Percentiles rank a stretch among this genome's conserved stretches.
Evolutionary conservation across 805 yeast species (phyloP).

Genomic region (Starmerella davenportii): DNA sequence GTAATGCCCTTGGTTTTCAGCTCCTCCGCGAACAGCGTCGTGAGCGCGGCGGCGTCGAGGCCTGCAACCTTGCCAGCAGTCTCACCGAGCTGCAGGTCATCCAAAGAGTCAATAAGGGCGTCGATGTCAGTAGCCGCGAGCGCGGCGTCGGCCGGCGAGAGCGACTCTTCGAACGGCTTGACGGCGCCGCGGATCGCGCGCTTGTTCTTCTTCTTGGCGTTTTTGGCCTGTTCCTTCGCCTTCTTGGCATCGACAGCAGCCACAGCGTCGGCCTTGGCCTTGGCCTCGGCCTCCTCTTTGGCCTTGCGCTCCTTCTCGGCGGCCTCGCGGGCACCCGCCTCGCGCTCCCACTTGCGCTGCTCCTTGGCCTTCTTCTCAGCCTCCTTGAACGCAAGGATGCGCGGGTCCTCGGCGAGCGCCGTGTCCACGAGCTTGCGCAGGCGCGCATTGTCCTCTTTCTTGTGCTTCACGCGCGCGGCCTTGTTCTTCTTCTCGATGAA

Average conservation of each 20-base stretch:
- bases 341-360: slow-evolving; percentile 90
- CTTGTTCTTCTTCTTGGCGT: slow-evolving; percentile 89
- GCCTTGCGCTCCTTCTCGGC: slow-evolving; percentile 85
- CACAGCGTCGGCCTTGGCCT: slow-evolving; percentile 56
- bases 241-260: slow-evolving; percentile 48
- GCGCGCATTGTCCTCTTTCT: slow-evolving; percentile 91
- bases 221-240: slow-evolving; percentile 83
- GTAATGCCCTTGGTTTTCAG: slow-evolving; percentile 14
- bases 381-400: slow-evolving; percentile 84
- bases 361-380: slow-evolving; percentile 90
- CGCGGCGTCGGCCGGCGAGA: slow-evolving; percentile 36
- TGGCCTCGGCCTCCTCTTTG: slow-evolving; percentile 67
- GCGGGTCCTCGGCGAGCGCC: slow-evolving; percentile 81
- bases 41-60: slow-evolving; percentile 39
- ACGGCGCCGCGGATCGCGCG: slow-evolving; percentile 65
- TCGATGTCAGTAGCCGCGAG: slow-evolving; percentile 44
- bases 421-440: slow-evolving; percentile 71
- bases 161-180: slow-evolving; percentile 62
- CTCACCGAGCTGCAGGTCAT: slow-evolving; percentile 60
- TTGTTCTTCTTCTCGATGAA: slow-evolving; percentile 93
- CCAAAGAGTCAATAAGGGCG: slow-evolving; percentile 56
- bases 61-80: slow-evolving; percentile 51
- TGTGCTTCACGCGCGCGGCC: slow-evolving; percentile 90
- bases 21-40: slow-evolving; percentile 18
- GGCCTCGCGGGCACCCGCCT: slow-evolving; percentile 92